These are phyloP conservation scores for Cantharellus anzutake DNA, from an alignment of 768 basidiomycete species.

Conservation along the genomic window DNA sequence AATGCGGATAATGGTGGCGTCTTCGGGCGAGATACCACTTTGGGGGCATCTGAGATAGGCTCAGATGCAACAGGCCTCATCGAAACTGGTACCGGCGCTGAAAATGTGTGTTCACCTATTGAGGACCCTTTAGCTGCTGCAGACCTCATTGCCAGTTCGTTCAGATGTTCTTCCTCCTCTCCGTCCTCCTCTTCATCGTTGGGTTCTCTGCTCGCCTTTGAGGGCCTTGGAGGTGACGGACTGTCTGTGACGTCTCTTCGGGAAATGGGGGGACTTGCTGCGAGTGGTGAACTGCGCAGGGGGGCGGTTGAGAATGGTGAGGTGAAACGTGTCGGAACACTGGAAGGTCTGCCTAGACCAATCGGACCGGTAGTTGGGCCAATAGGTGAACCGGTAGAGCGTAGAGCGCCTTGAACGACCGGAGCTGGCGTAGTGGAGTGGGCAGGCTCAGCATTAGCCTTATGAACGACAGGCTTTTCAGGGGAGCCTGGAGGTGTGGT, in stretches of 20 bases:
- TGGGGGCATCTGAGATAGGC: neutral
- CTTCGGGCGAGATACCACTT: neutral
- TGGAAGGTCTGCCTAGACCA: conserved; percentile 15
- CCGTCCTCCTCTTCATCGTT: conserved; percentile 1
- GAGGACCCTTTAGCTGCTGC: too few species aligned
- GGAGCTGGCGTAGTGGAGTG: conserved; percentile 1
- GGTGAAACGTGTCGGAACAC: neutral
- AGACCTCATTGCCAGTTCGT: neutral
- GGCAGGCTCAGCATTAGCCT: neutral
- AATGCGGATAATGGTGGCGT: conserved; percentile 6
- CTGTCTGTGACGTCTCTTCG: neutral
- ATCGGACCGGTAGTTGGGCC: conserved; percentile 10
- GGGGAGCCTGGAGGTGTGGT: conserved; percentile 55
- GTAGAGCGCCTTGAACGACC: conserved; percentile 16
- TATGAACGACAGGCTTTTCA: conserved; percentile 17
- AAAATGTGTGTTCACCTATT: neutral
- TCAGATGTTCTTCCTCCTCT: conserved; percentile 1
- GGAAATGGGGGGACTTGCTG: conserved; percentile 5
- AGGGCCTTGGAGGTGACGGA: neutral
- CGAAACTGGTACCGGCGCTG: conserved; percentile 1
- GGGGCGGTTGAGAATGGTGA: neutral
- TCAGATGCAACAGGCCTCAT: too few species aligned
- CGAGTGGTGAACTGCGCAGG: conserved; percentile 7
- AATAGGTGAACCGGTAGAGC: neutral
- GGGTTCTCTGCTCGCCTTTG: neutral